Evolutionary conservation across 306 rosid species (phyloP).

Genomic region (Oemleria cerasiformis): DNA sequence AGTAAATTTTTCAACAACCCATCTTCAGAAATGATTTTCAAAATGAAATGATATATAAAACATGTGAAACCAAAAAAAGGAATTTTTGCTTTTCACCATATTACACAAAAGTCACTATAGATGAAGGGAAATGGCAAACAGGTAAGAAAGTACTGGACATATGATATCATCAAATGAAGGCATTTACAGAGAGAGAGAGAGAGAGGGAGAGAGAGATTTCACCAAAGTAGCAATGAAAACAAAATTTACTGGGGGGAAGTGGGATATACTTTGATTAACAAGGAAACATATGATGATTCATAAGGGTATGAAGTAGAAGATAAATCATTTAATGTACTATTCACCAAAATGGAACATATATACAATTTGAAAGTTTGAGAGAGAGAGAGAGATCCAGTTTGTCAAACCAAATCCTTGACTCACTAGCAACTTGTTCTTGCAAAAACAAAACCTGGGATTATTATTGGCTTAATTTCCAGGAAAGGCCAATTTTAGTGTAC

Average conservation of each 20-base stretch:
- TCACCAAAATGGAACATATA: conserved; percentile 6
- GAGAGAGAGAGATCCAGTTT: conserved; percentile 2
- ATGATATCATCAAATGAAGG: conserved; percentile 6
- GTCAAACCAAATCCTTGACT: conserved; percentile 8
- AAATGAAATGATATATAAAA: neutral
- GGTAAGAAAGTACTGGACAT: neutral
- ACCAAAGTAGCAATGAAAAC: conserved; percentile 15
- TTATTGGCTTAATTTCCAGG: neutral
- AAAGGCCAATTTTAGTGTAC: conserved; percentile 1
- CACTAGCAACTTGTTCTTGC: neutral
- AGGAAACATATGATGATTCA: neutral
- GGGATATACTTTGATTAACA: conserved; percentile 4
- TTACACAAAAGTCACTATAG: neutral
- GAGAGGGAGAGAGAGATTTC: conserved; percentile 4
- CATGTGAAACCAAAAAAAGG: neutral
- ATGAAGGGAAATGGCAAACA: neutral
- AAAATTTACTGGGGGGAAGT: conserved; percentile 10
- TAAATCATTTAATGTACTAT: conserved; percentile 13
- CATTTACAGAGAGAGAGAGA: neutral
- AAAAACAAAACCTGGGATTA: neutral
- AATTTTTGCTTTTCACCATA: neutral
- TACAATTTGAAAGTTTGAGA: conserved; percentile 8
- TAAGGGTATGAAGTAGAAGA: neutral
- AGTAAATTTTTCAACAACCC: neutral
- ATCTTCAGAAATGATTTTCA: neutral